A percentile compares a stretch with the other conserved stretches of the same genome.
These are phyloP conservation scores for Zanthoxylum bungeanum DNA, from an alignment of 345 rosid species.

Conservation along the genomic window DNA sequence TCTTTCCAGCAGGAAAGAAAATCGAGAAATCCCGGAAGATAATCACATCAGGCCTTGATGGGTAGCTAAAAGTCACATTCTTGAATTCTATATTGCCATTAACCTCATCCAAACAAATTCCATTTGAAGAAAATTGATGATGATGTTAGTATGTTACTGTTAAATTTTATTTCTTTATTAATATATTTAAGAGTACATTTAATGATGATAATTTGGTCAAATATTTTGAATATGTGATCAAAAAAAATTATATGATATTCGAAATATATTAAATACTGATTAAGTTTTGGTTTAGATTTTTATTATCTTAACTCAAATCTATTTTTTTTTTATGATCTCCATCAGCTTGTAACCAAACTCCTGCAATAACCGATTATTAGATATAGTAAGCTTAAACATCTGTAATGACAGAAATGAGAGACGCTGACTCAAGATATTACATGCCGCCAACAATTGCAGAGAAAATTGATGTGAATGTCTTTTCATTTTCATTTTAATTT, in stretches of 20 bases:
- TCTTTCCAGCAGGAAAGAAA: conserved; percentile 94
- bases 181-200: too few species aligned
- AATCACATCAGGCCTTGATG: conserved; percentile 94
- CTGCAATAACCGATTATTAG: conserved; percentile 39
- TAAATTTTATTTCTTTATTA: too few species aligned
- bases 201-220: too few species aligned
- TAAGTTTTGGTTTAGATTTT: too few species aligned
- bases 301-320: too few species aligned
- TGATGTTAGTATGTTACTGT: too few species aligned
- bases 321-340: conserved; percentile 94
- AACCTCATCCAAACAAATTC: conserved; percentile 70
- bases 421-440: conserved; percentile 40
- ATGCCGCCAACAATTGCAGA: conserved; percentile 99
- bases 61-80: conserved; percentile 92
- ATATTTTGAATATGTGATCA: too few species aligned
- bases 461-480: conserved; percentile 96
- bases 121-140: too few species aligned
- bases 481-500: too few species aligned
- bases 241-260: too few species aligned
- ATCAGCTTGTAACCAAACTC: conserved; percentile 97
- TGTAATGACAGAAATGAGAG: neutral
- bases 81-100: conserved; percentile 90
- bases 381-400: neutral
- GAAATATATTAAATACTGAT: too few species aligned
- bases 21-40: conserved; percentile 80